Conservation (phyloP, 73 alveolate species). For the Tetrahymena thermophila region DNA sequence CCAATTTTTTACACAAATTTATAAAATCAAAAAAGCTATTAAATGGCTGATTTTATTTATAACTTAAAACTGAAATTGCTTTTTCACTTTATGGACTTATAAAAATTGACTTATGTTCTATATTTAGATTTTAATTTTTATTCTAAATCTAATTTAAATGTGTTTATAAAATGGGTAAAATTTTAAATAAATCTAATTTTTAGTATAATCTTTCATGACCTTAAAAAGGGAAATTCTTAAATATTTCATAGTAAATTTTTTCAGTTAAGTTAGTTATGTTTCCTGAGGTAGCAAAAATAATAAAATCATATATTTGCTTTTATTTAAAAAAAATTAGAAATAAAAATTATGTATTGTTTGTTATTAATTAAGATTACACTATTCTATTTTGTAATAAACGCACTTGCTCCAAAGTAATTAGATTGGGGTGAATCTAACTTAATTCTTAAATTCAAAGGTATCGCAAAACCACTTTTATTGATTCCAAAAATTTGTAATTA, state of each 20-base stretch:
- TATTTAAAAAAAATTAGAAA: not conserved
- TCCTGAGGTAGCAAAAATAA: not conserved
- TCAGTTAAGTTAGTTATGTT: not conserved
- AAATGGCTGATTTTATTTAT: not conserved
- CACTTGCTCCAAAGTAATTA: not conserved
- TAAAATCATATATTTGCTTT: not conserved
- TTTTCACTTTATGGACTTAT: not conserved
- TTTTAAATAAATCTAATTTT: not conserved
- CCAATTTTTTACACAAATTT: not conserved
- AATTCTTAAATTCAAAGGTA: not conserved
- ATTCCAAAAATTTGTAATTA: not conserved
- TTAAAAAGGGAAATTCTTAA: not conserved
- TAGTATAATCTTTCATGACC: not conserved
- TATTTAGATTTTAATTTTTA: not conserved
- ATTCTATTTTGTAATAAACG: not conserved
- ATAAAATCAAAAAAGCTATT: not conserved
- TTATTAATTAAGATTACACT: not conserved
- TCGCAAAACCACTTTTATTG: not conserved
- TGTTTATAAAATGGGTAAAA: not conserved
- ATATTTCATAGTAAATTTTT: not conserved
- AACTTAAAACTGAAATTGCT: not conserved
- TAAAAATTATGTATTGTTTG: not conserved
- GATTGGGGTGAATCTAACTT: not conserved
- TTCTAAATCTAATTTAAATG: not conserved
- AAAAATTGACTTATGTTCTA: not conserved